These are phyloP conservation scores for Calonectria ilicicola DNA, from an alignment of 2,329 filamentous ascomycete species.

Conservation along the genomic window DNA sequence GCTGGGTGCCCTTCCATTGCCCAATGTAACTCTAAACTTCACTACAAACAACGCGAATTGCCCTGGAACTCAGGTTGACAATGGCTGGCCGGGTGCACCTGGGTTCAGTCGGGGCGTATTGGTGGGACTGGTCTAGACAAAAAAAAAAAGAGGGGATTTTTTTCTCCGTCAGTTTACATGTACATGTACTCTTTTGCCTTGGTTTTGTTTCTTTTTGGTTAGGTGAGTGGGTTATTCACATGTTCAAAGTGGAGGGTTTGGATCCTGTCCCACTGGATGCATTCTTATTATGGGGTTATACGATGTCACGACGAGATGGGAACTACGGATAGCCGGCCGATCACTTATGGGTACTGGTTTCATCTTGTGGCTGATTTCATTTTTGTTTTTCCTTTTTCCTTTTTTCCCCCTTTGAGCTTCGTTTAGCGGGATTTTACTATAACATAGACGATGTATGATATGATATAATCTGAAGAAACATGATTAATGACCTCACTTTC, in stretches of 20 bases:
- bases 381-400: neutral
- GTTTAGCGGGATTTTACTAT: constrained; percentile 9
- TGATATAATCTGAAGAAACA: constrained; percentile 31
- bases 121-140: constrained; percentile 19
- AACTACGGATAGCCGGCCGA: constrained; percentile 18
- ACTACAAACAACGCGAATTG: constrained; percentile 9
- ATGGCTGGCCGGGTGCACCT: constrained; percentile 33
- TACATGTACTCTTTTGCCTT: constrained; percentile 12
- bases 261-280: neutral
- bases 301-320: constrained; percentile 26
- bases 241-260: neutral
- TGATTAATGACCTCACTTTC: constrained; percentile 8
- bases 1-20: constrained; percentile 25
- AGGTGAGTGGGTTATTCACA: neutral
- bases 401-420: neutral
- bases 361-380: neutral
- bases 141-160: constrained; percentile 2
- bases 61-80: constrained; percentile 13
- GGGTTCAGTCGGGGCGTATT: constrained; percentile 6
- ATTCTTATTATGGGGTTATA: constrained; percentile 27
- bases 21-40: constrained; percentile 32
- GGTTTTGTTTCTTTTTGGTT: neutral
- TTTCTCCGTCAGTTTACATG: constrained; percentile 3
- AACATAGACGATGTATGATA: constrained; percentile 39
- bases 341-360: neutral